Conservation (phyloP, 305 asterid genomes). For the Solanum hybrid region DNA sequence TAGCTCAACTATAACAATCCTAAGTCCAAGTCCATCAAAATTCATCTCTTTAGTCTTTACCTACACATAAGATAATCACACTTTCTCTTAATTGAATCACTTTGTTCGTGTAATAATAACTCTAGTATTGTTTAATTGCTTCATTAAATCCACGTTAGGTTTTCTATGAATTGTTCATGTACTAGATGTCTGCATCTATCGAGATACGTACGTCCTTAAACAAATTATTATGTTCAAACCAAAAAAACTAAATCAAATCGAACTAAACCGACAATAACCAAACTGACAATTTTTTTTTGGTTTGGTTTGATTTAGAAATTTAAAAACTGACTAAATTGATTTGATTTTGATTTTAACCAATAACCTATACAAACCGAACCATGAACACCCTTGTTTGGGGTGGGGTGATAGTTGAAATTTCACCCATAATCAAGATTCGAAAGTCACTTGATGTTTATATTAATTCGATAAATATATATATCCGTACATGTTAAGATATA, state of each 20-base stretch:
- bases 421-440: not conserved
- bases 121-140: too few relatives aligned
- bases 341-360: not conserved
- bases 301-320: not conserved
- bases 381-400: not conserved
- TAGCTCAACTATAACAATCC: not conserved
- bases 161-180: not conserved
- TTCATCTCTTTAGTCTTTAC: not conserved
- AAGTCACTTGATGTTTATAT: not conserved
- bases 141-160: not conserved
- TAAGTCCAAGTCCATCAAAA: not conserved
- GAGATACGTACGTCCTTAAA: not conserved
- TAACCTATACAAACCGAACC: not conserved
- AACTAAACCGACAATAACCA: too few relatives aligned
- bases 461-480: not conserved
- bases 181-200: not conserved
- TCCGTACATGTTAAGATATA: too few relatives aligned
- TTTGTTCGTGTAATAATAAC: too few relatives aligned
- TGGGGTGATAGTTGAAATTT: not conserved
- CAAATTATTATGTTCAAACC: not conserved
- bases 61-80: not conserved
- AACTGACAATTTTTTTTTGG: not conserved
- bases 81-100: not conserved
- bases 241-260: too few relatives aligned
- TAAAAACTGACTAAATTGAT: not conserved